These are phyloP conservation scores for Globisporangium spiculum DNA, from an alignment of 352 stramenopile species.

Conservation along the genomic window DNA sequence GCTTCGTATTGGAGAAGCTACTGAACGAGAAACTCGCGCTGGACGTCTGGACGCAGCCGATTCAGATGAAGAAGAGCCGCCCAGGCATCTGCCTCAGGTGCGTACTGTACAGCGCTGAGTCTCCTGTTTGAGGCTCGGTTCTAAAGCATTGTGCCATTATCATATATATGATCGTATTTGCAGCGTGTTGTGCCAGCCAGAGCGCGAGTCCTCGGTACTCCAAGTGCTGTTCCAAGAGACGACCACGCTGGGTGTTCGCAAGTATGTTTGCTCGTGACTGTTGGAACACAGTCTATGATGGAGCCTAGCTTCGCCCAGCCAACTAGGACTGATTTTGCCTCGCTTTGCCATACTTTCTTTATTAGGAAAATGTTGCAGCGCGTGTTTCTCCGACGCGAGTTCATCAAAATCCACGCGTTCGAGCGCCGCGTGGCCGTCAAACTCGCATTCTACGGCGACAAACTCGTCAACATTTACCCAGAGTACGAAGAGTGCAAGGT, in stretches of 20 bases:
- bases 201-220: constrained; percentile 56
- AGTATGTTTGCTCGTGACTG: constrained; percentile 25
- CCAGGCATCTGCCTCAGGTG: constrained; percentile 74
- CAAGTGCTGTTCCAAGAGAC: constrained; percentile 78
- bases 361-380: constrained; percentile 57
- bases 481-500: constrained; percentile 87
- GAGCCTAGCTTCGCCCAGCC: too few relatives aligned
- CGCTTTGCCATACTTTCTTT: too few relatives aligned
- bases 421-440: constrained; percentile 54
- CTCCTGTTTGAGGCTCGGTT: too few relatives aligned
- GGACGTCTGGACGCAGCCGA: constrained; percentile 87
- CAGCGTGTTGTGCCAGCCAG: constrained; percentile 71
- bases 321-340: too few relatives aligned
- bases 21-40: constrained; percentile 53
- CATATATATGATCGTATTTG: background rate
- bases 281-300: too few relatives aligned
- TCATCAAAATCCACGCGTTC: constrained; percentile 46
- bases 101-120: background rate
- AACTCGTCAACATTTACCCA: constrained; percentile 70
- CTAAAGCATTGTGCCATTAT: too few relatives aligned
- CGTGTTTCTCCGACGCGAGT: constrained; percentile 45
- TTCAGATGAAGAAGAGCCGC: constrained; percentile 92
- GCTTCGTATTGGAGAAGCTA: constrained; percentile 72
- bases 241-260: constrained; percentile 86
- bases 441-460: constrained; percentile 44